Conservation (phyloP, 108 stramenopile genomes). For the Skeletonema costatum region DNA sequence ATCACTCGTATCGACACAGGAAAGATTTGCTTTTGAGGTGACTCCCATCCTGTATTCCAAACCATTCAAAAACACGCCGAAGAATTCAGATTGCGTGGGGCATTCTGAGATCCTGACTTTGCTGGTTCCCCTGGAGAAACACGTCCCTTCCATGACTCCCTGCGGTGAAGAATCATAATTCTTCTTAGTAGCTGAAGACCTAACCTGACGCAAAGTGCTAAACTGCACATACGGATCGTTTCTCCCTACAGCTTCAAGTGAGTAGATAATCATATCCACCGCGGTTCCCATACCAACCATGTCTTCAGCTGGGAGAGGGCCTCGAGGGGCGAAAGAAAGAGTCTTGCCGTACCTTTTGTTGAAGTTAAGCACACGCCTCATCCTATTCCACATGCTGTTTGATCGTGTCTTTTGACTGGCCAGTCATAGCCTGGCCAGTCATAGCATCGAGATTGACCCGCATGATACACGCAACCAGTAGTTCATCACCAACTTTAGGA, state of each 20-base stretch:
- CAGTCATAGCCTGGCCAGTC: not conserved
- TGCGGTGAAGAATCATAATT: constrained; percentile 14
- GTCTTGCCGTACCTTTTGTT: not conserved
- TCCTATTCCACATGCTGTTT: not conserved
- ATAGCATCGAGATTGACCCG: constrained; percentile 15
- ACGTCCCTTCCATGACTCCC: constrained; percentile 5
- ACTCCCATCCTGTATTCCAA: constrained; percentile 1
- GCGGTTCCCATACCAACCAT: constrained; percentile 14
- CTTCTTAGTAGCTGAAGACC: not conserved
- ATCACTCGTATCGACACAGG: constrained; percentile 2
- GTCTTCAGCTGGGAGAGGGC: constrained; percentile 5
- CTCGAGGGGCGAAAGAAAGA: not conserved
- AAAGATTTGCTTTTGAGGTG: not conserved
- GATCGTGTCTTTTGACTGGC: not conserved
- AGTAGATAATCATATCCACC: constrained; percentile 12
- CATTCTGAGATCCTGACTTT: not conserved
- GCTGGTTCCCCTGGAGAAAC: not conserved
- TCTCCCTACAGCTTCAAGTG: not conserved
- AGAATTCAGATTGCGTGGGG: constrained; percentile 22
- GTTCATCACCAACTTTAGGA: not conserved
- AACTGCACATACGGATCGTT: constrained; percentile 10
- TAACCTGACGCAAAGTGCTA: not conserved
- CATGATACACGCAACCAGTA: not conserved
- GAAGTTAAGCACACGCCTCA: not conserved
- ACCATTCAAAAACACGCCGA: constrained; percentile 1